These are phyloP conservation scores for Cladobotryum protrusum DNA, from an alignment of 2,329 filamentous ascomycete genomes.

Conservation along the genomic window DNA sequence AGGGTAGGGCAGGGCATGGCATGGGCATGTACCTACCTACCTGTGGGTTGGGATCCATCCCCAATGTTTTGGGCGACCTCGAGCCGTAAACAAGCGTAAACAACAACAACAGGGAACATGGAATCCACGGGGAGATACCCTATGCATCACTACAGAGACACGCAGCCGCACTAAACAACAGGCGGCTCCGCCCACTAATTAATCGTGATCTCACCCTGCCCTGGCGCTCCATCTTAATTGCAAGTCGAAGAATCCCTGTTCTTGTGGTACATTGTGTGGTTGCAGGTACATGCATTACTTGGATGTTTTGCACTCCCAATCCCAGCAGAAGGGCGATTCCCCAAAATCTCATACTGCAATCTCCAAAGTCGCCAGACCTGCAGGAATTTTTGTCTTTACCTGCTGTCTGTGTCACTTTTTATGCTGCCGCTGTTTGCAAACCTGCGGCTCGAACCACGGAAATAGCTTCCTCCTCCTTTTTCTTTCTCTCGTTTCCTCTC, in stretches of 20 bases:
- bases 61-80: too few species aligned
- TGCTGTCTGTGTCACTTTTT: background rate
- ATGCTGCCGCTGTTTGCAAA: background rate
- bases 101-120: too few species aligned
- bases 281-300: too few species aligned
- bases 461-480: slow-evolving; percentile 8
- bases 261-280: too few species aligned
- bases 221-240: background rate
- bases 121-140: too few species aligned
- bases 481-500: slow-evolving; percentile 10
- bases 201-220: slow-evolving; percentile 4
- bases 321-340: background rate
- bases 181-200: slow-evolving; percentile 22
- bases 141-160: too few species aligned
- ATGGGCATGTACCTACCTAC: too few species aligned
- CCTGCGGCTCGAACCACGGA: background rate
- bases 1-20: too few species aligned
- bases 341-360: slow-evolving; percentile 12
- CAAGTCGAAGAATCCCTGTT: too few species aligned
- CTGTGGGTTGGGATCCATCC: too few species aligned
- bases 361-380: slow-evolving; percentile 4
- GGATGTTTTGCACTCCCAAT: too few species aligned
- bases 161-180: slow-evolving; percentile 21
- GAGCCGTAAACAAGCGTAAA: too few species aligned
- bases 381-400: background rate